Conservation (phyloP, 139 green algal species). For the Gonium pectorale region DNA sequence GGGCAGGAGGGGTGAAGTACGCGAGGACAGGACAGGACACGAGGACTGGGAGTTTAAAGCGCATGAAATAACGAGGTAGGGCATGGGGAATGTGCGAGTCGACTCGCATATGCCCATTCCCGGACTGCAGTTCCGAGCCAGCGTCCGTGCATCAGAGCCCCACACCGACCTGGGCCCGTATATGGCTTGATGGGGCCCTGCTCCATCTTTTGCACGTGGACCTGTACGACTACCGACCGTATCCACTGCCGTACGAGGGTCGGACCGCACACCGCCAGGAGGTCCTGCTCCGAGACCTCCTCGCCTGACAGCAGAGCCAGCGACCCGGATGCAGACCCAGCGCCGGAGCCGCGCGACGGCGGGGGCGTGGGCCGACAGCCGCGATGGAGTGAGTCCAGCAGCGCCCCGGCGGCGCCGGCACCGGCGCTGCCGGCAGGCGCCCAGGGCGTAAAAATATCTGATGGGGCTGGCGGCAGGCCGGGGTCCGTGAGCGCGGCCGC, state of each 20-base stretch:
- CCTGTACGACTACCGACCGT: conserved; percentile 12
- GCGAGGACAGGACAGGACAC: too few species aligned
- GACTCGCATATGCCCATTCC: too few species aligned
- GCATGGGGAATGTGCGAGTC: too few species aligned
- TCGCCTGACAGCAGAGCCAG: conserved; percentile 4
- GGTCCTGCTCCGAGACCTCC: conserved; percentile 37
- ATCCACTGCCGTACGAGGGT: not conserved
- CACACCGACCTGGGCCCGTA: conserved; percentile 9
- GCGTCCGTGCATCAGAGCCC: too few species aligned
- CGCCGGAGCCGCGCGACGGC: not conserved
- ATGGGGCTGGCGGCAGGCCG: not conserved
- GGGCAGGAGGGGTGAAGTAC: not conserved
- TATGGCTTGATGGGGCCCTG: conserved; percentile 39
- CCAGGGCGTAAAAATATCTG: conserved; percentile 17
- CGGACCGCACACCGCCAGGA: not conserved
- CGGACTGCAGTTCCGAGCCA: too few species aligned
- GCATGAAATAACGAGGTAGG: too few species aligned
- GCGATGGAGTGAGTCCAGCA: not conserved
- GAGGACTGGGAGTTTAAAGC: too few species aligned
- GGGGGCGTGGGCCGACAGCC: not conserved
- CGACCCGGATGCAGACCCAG: not conserved
- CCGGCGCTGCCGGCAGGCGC: not conserved
- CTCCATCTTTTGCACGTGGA: conserved; percentile 38
- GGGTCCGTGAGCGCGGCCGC: not conserved
- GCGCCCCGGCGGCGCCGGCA: not conserved